A percentile compares a stretch with the other conserved stretches of the same genome.
Conservation (phyloP, 768 basidiomycete genomes). For the Leccinum disarticulatum region DNA sequence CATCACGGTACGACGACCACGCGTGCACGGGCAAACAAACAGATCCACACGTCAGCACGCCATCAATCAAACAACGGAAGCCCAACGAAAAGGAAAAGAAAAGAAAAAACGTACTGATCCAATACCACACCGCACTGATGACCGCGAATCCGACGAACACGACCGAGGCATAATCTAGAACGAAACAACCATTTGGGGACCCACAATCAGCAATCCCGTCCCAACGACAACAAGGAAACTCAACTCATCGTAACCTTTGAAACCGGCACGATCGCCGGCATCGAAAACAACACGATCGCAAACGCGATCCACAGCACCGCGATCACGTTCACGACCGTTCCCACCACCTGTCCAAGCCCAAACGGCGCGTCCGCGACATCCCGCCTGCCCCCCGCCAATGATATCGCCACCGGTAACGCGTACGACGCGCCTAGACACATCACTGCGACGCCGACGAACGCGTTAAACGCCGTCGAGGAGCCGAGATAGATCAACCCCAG, state of each 20-base stretch:
- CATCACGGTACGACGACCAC: neutral
- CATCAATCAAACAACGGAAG: neutral
- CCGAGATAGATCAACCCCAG: slow-evolving; percentile 65
- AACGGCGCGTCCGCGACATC: slow-evolving; percentile 52
- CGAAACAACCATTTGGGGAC: neutral
- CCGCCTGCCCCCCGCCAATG: slow-evolving; percentile 43
- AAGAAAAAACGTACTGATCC: slow-evolving; percentile 39
- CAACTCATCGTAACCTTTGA: slow-evolving; percentile 49
- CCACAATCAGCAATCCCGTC: neutral
- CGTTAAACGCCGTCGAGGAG: slow-evolving; percentile 63
- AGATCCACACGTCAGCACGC: slow-evolving; percentile 1
- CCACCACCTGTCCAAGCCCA: slow-evolving; percentile 44
- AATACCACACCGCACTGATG: slow-evolving; percentile 62
- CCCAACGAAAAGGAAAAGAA: neutral
- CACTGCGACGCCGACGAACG: slow-evolving; percentile 64
- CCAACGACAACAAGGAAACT: neutral
- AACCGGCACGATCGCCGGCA: slow-evolving; percentile 63
- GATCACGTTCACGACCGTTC: slow-evolving; percentile 45
- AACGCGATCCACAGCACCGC: slow-evolving; percentile 62
- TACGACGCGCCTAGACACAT: slow-evolving; percentile 68
- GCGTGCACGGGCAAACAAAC: too few species aligned
- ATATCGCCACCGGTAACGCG: slow-evolving; percentile 59
- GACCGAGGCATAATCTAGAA: slow-evolving; percentile 62
- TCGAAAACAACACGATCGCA: slow-evolving; percentile 65
- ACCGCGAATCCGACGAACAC: slow-evolving; percentile 63